phyloP scores from a whole-genome alignment of 176 grass and related monocot species.

The Musa schizocarpa region DNA sequence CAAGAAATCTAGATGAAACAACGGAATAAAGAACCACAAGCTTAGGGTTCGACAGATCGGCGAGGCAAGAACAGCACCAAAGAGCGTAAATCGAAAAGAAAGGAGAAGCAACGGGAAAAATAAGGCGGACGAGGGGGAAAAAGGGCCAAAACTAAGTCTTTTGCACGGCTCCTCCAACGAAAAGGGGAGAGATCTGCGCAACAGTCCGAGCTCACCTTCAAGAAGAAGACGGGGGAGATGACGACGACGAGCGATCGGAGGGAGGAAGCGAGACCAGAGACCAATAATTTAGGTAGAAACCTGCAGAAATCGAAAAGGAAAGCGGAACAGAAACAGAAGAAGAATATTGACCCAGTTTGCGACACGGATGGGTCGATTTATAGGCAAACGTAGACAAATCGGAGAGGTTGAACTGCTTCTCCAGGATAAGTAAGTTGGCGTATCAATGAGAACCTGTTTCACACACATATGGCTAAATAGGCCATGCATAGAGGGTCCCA shows the following conservation, averaged over 20 bases:
- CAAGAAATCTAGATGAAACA: neutral
- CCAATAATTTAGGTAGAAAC: constrained; percentile 2
- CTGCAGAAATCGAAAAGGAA: neutral
- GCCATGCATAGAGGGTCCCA: no score
- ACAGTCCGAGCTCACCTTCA: constrained; percentile 2
- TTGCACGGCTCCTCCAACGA: neutral
- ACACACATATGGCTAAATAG: no score
- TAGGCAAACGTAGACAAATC: no score
- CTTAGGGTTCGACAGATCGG: neutral
- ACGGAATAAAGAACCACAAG: no score
- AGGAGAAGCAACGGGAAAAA: neutral
- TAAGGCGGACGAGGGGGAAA: neutral
- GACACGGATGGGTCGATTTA: no score
- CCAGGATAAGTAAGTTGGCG: rapidly evolving
- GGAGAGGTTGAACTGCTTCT: no score
- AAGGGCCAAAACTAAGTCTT: neutral
- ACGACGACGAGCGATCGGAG: neutral
- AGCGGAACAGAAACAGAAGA: no score
- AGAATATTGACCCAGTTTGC: no score
- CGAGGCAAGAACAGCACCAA: neutral
- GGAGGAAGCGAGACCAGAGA: neutral
- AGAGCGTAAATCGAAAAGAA: neutral
- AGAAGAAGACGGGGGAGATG: neutral
- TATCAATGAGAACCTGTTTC: no score
- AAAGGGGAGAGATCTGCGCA: neutral